Conservation (phyloP, 2,329 filamentous ascomycete genomes). For the Akanthomyces uredinophilus region DNA sequence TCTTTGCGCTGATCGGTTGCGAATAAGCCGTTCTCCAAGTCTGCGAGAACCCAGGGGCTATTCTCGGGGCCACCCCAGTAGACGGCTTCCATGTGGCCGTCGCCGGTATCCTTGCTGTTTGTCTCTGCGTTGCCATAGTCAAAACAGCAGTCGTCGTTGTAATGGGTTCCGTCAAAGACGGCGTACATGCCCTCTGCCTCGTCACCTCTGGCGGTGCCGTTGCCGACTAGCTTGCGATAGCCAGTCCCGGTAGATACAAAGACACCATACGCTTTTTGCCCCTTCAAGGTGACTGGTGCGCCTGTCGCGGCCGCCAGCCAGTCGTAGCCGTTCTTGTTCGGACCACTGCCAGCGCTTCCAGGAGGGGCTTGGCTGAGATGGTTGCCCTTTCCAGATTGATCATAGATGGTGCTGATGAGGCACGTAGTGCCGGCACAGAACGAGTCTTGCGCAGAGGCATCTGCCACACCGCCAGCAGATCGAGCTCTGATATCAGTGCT, state of each 20-base stretch:
- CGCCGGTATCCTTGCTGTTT: constrained; percentile 48
- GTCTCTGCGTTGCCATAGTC: constrained; percentile 55
- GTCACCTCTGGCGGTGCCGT: constrained; percentile 50
- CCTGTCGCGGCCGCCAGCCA: constrained; percentile 54
- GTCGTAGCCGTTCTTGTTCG: constrained; percentile 52
- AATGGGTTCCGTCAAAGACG: constrained; percentile 55
- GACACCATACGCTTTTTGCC: constrained; percentile 59
- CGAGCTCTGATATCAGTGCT: constrained; percentile 45
- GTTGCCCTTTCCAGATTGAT: constrained; percentile 58
- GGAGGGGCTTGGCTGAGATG: constrained; percentile 57
- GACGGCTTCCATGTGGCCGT: constrained; percentile 64
- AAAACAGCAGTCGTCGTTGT: constrained; percentile 52
- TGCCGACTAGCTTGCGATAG: constrained; percentile 55
- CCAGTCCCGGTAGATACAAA: constrained; percentile 57
- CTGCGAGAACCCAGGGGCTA: constrained; percentile 65
- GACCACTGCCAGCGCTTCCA: constrained; percentile 52
- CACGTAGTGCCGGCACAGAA: constrained; percentile 60
- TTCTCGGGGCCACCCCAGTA: constrained; percentile 59
- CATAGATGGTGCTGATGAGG: constrained; percentile 59
- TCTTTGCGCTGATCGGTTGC: constrained; percentile 49
- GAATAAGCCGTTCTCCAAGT: constrained; percentile 63
- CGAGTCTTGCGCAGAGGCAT: constrained; percentile 54
- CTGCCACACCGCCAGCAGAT: constrained; percentile 56
- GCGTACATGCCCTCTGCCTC: constrained; percentile 56
- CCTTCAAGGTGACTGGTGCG: constrained; percentile 57